A percentile compares a stretch with the other conserved stretches of the same genome.
phyloP scores from a whole-genome alignment of 1,284 basidiomycete species.

The Ceratobasidium sp. region DNA sequence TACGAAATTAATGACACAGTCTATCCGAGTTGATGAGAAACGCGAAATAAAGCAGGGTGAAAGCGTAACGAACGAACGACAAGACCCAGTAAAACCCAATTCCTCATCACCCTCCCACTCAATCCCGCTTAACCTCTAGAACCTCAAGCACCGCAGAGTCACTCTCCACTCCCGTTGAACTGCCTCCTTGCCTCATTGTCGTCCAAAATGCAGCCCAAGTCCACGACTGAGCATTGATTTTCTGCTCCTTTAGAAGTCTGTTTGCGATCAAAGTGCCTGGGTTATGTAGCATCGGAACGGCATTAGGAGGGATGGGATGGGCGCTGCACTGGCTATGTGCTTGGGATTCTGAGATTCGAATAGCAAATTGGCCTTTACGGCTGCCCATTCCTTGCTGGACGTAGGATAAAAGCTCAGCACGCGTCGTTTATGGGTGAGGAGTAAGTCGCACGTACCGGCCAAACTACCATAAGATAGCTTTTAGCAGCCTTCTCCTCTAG shows the following conservation, averaged over 20 bases:
- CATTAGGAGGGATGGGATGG: conserved; percentile 7
- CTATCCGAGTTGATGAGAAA: not conserved
- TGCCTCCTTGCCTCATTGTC: not conserved
- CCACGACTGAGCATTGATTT: conserved; percentile 9
- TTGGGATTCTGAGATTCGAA: conserved; percentile 18
- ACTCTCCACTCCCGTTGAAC: conserved; percentile 5
- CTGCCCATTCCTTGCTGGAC: conserved; percentile 22
- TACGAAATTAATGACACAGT: not conserved
- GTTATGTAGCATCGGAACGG: conserved; percentile 11
- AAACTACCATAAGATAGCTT: conserved; percentile 22
- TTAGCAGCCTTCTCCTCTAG: conserved; percentile 12
- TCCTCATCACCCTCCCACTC: not conserved
- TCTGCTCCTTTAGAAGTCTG: conserved; percentile 15
- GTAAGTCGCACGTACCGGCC: conserved; percentile 10
- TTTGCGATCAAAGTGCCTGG: not conserved
- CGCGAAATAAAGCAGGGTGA: no score
- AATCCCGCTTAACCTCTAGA: conserved; percentile 1
- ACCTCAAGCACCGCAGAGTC: conserved; percentile 29
- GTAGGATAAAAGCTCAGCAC: not conserved
- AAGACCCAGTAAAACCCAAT: not conserved
- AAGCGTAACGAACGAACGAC: no score
- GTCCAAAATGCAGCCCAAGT: conserved; percentile 32
- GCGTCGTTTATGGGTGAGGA: not conserved
- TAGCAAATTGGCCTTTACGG: conserved; percentile 7
- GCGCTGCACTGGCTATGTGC: conserved; percentile 17